Conservation (phyloP, 345 rosid genomes). For the Camelina hispida region DNA sequence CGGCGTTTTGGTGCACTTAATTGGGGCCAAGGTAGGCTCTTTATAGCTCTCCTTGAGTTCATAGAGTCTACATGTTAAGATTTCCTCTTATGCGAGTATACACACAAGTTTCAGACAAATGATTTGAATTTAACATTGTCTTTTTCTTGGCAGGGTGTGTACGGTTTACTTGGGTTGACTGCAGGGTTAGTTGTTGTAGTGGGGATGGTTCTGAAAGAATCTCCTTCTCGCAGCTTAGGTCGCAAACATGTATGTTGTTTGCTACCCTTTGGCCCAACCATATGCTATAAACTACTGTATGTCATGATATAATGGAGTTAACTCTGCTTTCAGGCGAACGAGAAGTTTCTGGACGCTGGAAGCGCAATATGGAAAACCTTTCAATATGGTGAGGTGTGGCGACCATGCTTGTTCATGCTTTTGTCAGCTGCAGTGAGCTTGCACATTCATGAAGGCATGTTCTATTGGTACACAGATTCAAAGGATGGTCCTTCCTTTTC, state of each 20-base stretch:
- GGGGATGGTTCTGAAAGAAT: conserved; percentile 59
- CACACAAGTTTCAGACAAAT: not conserved
- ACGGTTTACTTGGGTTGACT: conserved; percentile 64
- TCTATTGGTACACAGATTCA: conserved; percentile 86
- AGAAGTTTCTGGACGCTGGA: conserved; percentile 65
- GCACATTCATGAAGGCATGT: conserved; percentile 79
- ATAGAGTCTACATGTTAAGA: not conserved
- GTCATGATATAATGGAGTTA: conserved; percentile 18
- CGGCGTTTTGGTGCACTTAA: conserved; percentile 63
- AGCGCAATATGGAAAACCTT: conserved; percentile 69
- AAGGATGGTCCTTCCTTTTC: conserved; percentile 81
- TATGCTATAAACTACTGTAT: not conserved
- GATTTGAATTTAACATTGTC: not conserved
- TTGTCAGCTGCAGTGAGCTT: conserved; percentile 67
- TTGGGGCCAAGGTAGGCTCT: conserved; percentile 60
- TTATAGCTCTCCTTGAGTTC: not conserved
- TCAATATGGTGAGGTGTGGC: conserved; percentile 65
- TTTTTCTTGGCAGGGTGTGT: conserved; percentile 60
- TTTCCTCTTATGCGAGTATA: not conserved
- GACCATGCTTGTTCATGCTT: conserved; percentile 73
- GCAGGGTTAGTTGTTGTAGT: conserved; percentile 56
- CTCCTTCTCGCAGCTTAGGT: conserved; percentile 46
- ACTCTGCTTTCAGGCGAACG: conserved; percentile 53
- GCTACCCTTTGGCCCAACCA: conserved; percentile 6
- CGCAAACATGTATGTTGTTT: conserved; percentile 49